Percentiles rank a stretch among this genome's conserved stretches.
Evolutionary conservation across 75 land plant genomes (phyloP).

Genomic region (Adiantum capillusveneris): DNA sequence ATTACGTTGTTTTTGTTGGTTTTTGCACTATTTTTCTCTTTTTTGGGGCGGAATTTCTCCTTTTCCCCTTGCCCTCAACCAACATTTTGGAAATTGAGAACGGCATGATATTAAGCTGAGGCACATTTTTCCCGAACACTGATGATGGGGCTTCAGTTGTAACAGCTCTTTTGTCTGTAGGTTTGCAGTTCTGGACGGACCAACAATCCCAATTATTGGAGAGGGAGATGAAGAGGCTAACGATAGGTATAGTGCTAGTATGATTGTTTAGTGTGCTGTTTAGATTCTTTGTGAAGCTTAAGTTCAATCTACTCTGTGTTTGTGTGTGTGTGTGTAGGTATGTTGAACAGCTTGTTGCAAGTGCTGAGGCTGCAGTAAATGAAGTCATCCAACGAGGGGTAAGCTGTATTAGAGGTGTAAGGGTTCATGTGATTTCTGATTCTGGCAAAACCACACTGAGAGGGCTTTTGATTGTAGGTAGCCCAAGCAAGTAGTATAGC

Average conservation of each 20-base stretch:
- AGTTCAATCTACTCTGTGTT: no score
- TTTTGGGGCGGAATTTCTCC: no score
- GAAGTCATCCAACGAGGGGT: conserved; percentile 88
- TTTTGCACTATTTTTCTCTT: no score
- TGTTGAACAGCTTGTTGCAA: conserved; percentile 90
- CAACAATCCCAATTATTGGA: conserved; percentile 94
- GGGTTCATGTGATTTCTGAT: no score
- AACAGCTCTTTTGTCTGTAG: conserved; percentile 43
- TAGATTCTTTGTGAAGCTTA: neutral
- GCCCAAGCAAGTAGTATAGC: conserved; percentile 90
- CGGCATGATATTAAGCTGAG: no score
- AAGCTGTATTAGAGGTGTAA: conserved; percentile 8
- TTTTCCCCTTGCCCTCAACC: no score
- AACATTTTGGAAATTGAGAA: no score
- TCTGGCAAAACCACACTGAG: neutral
- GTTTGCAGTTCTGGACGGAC: conserved; percentile 89
- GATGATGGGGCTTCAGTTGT: no score
- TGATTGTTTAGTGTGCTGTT: no score
- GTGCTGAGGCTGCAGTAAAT: conserved; percentile 97
- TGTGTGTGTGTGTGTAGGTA: conserved; percentile 49
- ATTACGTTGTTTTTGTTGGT: no score
- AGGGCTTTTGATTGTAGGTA: conserved; percentile 39
- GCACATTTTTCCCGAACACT: no score
- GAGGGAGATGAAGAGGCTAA: conserved; percentile 97
- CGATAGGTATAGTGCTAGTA: conserved; percentile 48